Base-by-base conservation (phyloP, 345 rosid genomes). In the Trapa bicornis region DNA sequence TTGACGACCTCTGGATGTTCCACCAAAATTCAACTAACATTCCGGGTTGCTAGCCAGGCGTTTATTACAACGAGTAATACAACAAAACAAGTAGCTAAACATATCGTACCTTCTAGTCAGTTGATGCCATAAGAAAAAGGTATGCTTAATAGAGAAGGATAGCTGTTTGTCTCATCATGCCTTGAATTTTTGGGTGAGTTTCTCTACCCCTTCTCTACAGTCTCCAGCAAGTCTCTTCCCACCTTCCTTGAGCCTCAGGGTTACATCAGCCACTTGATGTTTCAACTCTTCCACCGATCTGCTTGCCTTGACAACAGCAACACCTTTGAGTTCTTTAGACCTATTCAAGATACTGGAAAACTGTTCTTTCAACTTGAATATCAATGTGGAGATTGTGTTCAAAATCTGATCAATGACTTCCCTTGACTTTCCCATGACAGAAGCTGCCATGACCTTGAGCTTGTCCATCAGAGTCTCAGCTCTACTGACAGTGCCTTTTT, bases 181-280 rank as follows among this genome's bases (percentile, higher is more conserved):
- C 75, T 80, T 86, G 74, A 93, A 80, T 72, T 71, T 93, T 67
- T 89, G 89, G 41, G 85, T 73, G 37, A 88, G 78, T 79, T 83
- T 88, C 77, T 76, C 88, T 7, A 93, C 85, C 37, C 84, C 85
- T 32, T 72, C 86, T 65, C 82, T 80, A 73, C 90, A 83, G 70
- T 93, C 97, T 64, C 68, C 89, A 0, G 81, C 86, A n/a, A 80
- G 74, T 43, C 85, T 80, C 70, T 78, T 85, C 8, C 84, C 77
- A 8, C 89, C 82, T 29, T 84, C 88, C 83, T 75, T 84, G 57
- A 91, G 64, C 48, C 80, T 75, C 3, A 65, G 78, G 47, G 77
- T 70, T 48, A 89, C n/a, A n/a, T 70, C 87, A 13, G 53, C 79
- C 0, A 88, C 70, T 65, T 78, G 80, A 67, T 83, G 83, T 81